Evolutionary conservation across 352 stramenopile genomes (phyloP).

Genomic region (Phytophthora ramorum): DNA sequence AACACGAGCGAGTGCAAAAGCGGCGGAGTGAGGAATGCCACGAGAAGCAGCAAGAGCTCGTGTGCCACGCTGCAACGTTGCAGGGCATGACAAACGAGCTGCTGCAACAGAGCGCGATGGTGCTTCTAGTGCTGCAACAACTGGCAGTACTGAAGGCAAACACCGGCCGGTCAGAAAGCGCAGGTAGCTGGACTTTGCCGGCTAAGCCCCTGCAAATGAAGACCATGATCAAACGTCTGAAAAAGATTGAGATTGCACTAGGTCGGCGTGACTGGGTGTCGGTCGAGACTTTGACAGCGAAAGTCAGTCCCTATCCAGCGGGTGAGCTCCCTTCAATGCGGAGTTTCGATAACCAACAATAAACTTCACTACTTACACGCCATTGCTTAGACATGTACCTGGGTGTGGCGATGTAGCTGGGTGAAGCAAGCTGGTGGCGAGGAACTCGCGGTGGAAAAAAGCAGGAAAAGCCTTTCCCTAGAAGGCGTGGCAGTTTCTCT

Average conservation of each 20-base stretch:
- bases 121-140: conserved; percentile 59
- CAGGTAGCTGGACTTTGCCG: conserved; percentile 30
- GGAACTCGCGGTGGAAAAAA: background rate
- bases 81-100: conserved; percentile 37
- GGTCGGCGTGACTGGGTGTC: conserved; percentile 26
- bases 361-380: too few relatives aligned
- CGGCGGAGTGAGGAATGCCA: conserved; percentile 23
- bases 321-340: background rate
- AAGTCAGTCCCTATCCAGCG: conserved; percentile 18
- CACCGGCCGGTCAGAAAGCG: background rate
- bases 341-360: background rate
- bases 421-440: background rate
- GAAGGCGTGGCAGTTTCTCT: background rate
- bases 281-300: background rate
- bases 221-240: conserved; percentile 48
- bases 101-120: conserved; percentile 58
- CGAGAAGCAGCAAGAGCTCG: conserved; percentile 26
- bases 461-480: background rate
- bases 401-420: background rate
- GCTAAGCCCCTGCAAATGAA: conserved; percentile 65
- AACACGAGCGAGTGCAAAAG: conserved; percentile 44
- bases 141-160: conserved; percentile 31
- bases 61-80: conserved; percentile 17
- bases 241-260: conserved; percentile 35
- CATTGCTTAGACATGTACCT: too few relatives aligned